These are phyloP conservation scores for Oemleria cerasiformis DNA, from an alignment of 306 rosid species.

Conservation along the genomic window DNA sequence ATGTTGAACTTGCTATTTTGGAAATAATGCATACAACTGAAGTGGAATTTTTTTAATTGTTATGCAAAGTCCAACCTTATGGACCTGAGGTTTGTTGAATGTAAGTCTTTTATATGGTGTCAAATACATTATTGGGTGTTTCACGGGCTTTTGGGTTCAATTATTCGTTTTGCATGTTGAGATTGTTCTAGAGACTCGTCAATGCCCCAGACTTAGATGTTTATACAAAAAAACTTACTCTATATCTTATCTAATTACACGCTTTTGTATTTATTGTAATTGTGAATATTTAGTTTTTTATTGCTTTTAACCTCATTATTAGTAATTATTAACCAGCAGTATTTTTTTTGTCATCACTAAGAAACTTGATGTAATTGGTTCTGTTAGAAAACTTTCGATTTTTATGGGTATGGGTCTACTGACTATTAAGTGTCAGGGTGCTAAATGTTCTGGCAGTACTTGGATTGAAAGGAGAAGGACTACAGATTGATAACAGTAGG, in stretches of 20 bases:
- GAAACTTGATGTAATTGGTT: background rate
- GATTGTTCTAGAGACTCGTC: background rate
- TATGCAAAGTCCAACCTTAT: no score
- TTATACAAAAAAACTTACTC: no score
- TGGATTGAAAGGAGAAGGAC: no score
- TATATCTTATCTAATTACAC: no score
- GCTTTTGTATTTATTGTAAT: background rate
- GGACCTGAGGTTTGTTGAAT: no score
- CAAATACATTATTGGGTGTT: background rate
- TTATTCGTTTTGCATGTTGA: background rate
- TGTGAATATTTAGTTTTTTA: background rate
- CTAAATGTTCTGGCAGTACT: no score
- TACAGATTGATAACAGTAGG: no score
- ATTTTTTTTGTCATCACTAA: background rate
- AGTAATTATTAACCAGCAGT: background rate
- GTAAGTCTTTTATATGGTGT: no score
- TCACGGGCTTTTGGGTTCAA: background rate
- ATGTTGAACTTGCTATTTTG: background rate
- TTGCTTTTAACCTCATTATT: background rate
- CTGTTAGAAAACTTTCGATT: background rate
- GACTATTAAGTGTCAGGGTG: no score
- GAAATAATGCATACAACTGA: background rate
- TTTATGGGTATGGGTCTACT: no score
- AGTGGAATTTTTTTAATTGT: background rate
- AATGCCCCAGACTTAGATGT: background rate